A percentile compares a stretch with the other conserved stretches of the same genome.
Conservation (phyloP, 2,329 filamentous ascomycete genomes). For the Penicillium sp. region DNA sequence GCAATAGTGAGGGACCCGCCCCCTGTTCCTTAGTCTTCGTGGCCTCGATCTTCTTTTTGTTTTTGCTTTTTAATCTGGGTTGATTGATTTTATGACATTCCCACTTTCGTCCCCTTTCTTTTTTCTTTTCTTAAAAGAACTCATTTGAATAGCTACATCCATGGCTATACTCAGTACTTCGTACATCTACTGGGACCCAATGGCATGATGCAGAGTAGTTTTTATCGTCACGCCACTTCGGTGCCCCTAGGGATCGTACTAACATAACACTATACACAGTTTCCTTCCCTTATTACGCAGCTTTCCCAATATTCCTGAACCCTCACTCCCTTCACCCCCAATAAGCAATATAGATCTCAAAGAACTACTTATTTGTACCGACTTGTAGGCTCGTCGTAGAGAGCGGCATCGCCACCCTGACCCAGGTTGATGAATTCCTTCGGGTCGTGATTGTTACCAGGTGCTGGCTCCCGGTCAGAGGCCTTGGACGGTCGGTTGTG, state of each 20-base stretch:
- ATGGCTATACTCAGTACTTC: background rate
- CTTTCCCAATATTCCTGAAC: background rate
- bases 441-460: slow-evolving; percentile 62
- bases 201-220: background rate
- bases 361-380: slow-evolving; percentile 29
- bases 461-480: slow-evolving; percentile 54
- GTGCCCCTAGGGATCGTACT: slow-evolving; percentile 7
- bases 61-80: background rate
- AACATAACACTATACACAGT: background rate
- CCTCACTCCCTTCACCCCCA: background rate
- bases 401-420: slow-evolving; percentile 73
- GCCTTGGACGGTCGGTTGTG: slow-evolving; percentile 40
- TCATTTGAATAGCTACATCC: background rate
- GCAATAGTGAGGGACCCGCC: slow-evolving; percentile 14
- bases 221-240: slow-evolving; percentile 12
- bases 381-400: slow-evolving; percentile 59
- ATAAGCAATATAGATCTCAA: background rate
- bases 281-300: background rate
- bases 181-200: background rate
- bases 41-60: background rate
- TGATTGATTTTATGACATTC: background rate
- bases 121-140: background rate
- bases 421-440: slow-evolving; percentile 80
- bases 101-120: background rate
- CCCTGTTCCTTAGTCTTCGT: background rate